A percentile compares a stretch with the other conserved stretches of the same genome.
phyloP scores from a whole-genome alignment of 2,329 filamentous ascomycete species.

The Neofusicoccum ribis region DNA sequence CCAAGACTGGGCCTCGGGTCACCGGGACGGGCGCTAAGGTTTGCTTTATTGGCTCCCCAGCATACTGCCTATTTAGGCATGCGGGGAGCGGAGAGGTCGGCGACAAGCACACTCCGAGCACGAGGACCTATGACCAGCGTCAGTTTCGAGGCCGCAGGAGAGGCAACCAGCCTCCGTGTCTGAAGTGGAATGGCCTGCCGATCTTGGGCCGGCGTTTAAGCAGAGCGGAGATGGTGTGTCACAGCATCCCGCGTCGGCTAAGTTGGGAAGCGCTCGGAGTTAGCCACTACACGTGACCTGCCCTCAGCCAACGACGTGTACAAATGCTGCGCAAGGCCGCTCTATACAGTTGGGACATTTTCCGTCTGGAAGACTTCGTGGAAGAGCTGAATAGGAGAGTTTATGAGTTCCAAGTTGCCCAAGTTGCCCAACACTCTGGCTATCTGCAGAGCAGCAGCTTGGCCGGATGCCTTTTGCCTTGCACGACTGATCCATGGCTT shows the following conservation, averaged over 20 bases:
- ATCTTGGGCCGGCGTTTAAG: neutral
- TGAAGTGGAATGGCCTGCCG: slow-evolving; percentile 4
- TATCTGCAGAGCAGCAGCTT: no score
- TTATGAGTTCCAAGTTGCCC: no score
- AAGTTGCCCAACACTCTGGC: no score
- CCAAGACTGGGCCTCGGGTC: neutral
- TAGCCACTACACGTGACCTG: neutral
- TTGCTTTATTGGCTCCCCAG: neutral
- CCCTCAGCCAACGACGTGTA: neutral
- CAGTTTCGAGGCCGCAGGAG: neutral
- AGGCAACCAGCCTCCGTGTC: neutral
- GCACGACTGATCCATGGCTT: no score
- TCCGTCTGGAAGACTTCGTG: neutral
- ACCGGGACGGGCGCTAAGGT: neutral
- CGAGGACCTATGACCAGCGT: neutral
- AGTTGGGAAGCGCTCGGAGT: neutral
- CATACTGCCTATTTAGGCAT: neutral
- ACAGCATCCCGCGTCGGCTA: neutral
- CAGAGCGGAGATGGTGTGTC: neutral
- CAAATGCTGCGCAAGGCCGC: neutral
- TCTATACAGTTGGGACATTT: neutral
- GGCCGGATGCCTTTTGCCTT: no score
- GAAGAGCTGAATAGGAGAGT: neutral
- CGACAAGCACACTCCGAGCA: neutral
- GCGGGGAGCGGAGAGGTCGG: neutral